Percentiles rank a stretch among this genome's conserved stretches.
Conservation (phyloP, 2,329 filamentous ascomycete species). For the Cladophialophora yegresii region DNA sequence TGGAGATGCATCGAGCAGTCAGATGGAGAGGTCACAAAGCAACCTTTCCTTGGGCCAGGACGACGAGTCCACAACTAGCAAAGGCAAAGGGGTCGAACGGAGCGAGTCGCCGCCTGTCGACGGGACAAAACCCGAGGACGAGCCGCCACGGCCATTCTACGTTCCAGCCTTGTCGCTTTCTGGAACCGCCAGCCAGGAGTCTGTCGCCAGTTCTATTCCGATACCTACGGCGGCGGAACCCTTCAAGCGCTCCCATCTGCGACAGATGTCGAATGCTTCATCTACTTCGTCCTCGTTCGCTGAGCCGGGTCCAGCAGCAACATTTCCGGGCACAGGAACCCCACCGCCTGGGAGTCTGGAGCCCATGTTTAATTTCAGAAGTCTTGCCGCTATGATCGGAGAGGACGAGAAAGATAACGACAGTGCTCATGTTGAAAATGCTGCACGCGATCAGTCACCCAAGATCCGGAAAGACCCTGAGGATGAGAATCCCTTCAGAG, state of each 20-base stretch:
- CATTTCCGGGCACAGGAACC: conserved; percentile 41
- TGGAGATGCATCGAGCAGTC: conserved; percentile 52
- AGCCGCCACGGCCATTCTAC: conserved; percentile 22
- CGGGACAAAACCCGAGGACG: conserved; percentile 23
- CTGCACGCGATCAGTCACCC: conserved; percentile 22
- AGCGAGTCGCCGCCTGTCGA: conserved; percentile 32
- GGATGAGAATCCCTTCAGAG: conserved; percentile 7
- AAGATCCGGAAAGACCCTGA: not conserved
- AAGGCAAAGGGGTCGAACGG: conserved; percentile 72
- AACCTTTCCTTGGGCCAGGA: conserved; percentile 43
- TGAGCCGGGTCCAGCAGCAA: conserved; percentile 61
- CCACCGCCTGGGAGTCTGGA: conserved; percentile 58
- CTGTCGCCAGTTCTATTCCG: conserved; percentile 33
- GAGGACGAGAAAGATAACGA: conserved; percentile 57
- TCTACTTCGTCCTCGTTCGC: conserved; percentile 76
- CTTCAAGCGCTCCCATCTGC: conserved; percentile 68
- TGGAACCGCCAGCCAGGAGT: conserved; percentile 35
- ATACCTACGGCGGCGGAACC: conserved; percentile 50
- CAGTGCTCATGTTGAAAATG: conserved; percentile 44
- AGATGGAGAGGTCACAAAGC: conserved; percentile 43
- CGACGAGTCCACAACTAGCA: conserved; percentile 49
- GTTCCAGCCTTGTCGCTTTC: conserved; percentile 30
- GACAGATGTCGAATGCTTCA: conserved; percentile 84
- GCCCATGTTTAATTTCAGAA: conserved; percentile 88
- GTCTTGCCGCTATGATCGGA: conserved; percentile 80